Conservation (phyloP, 805 yeast genomes). For the Candida orba region DNA sequence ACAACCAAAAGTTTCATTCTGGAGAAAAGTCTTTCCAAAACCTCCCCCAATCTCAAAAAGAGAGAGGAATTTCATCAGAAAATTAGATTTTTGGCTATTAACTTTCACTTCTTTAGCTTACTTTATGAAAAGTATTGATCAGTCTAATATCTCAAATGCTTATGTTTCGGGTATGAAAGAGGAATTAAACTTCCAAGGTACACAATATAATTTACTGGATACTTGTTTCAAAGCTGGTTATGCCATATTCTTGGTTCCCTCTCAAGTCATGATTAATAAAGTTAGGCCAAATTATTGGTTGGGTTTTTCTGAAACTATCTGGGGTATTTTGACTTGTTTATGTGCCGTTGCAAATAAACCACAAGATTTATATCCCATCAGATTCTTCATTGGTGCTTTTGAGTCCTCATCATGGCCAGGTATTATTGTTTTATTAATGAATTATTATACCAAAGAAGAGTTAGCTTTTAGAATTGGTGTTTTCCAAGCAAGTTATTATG, state of each 20-base stretch:
- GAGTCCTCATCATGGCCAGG: constrained; percentile 57
- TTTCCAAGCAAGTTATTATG: constrained; percentile 11
- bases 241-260: constrained; percentile 58
- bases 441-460: constrained; percentile 31
- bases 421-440: constrained; percentile 26
- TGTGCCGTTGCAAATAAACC: constrained; percentile 33
- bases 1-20: neutral
- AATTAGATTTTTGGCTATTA: constrained; percentile 10
- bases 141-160: constrained; percentile 46
- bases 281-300: constrained; percentile 42
- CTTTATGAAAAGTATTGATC: constrained; percentile 40
- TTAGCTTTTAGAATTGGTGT: constrained; percentile 27
- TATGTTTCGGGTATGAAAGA: constrained; percentile 43
- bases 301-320: constrained; percentile 52
- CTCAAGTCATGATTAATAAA: constrained; percentile 51
- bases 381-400: constrained; percentile 63
- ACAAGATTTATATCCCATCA: constrained; percentile 40
- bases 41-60: constrained; percentile 2
- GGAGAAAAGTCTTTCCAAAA: constrained; percentile 3
- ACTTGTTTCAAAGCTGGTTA: constrained; percentile 56
- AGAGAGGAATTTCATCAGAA: constrained; percentile 8
- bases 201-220: constrained; percentile 30
- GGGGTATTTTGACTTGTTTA: constrained; percentile 62
- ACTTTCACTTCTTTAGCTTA: constrained; percentile 10
- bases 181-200: constrained; percentile 26